Conservation (phyloP, 352 stramenopile genomes). For the Phytophthora sp. region DNA sequence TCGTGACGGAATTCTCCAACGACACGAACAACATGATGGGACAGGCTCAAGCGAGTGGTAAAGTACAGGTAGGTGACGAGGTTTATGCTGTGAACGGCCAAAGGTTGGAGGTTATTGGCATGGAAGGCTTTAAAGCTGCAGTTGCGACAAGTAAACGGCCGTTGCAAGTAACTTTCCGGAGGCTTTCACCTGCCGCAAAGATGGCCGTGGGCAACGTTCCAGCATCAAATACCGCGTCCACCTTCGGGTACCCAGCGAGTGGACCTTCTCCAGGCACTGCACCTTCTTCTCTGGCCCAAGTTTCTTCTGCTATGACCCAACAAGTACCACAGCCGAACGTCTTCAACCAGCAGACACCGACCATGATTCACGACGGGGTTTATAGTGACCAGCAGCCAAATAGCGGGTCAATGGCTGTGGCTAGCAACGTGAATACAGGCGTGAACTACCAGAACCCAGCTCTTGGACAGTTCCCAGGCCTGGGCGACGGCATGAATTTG, state of each 20-base stretch:
- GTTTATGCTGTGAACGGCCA: slow-evolving; percentile 81
- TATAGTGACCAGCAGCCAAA: slow-evolving; percentile 25
- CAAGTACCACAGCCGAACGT: slow-evolving; percentile 25
- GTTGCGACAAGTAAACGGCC: slow-evolving; percentile 69
- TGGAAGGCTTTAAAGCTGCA: slow-evolving; percentile 82
- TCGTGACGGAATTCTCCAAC: slow-evolving; percentile 84
- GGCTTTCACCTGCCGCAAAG: slow-evolving; percentile 25
- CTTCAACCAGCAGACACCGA: slow-evolving; percentile 25
- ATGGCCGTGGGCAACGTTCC: slow-evolving; percentile 5
- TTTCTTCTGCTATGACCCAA: slow-evolving; percentile 26
- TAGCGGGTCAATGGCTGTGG: slow-evolving; percentile 19
- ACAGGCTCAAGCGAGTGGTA: slow-evolving; percentile 74
- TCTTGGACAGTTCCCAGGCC: slow-evolving; percentile 23
- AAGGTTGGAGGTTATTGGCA: slow-evolving; percentile 67
- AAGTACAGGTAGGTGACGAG: slow-evolving; percentile 76
- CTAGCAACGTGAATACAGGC: slow-evolving; percentile 4
- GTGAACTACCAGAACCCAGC: slow-evolving; percentile 15
- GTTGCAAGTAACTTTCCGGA: slow-evolving; percentile 74
- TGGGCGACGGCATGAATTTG: slow-evolving; percentile 34
- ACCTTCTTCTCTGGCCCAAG: slow-evolving; percentile 7
- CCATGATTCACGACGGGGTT: slow-evolving; percentile 23
- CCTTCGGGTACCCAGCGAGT: slow-evolving; percentile 15
- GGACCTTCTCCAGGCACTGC: slow-evolving; percentile 7
- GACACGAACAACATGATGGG: slow-evolving; percentile 72
- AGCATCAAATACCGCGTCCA: slow-evolving; percentile 6